A percentile compares a stretch with the other conserved stretches of the same genome.
phyloP scores from a whole-genome alignment of 805 yeast genomes.

The Ogataea populi-albae region DNA sequence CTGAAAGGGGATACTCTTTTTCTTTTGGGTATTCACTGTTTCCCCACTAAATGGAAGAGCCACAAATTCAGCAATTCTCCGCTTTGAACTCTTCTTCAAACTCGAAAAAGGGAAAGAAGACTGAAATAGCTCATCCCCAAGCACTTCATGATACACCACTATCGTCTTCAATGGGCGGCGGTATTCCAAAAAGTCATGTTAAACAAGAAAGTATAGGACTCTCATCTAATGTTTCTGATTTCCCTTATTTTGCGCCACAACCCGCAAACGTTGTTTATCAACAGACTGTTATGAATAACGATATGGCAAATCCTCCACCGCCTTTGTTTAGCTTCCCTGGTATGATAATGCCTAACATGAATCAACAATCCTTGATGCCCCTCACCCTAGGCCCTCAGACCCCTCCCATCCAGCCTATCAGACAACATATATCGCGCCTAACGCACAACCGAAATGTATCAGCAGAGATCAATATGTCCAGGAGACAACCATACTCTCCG shows the following conservation, averaged over 20 bases:
- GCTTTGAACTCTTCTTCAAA: too few species aligned
- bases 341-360: conserved; percentile 1
- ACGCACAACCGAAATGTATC: conserved; percentile 3
- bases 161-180: conserved; percentile 9
- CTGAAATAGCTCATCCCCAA: conserved; percentile 1
- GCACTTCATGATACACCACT: conserved; percentile 4
- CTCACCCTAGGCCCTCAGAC: conserved; percentile 4
- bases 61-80: conserved; percentile 17
- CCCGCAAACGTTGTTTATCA: conserved; percentile 2
- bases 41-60: conserved; percentile 10
- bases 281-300: conserved; percentile 7
- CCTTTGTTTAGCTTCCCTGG: conserved; percentile 8
- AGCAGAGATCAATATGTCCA: conserved; percentile 6
- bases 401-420: conserved; percentile 5
- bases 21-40: neutral
- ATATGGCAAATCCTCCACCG: conserved; percentile 8
- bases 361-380: conserved; percentile 3
- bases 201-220: conserved; percentile 13
- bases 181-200: conserved; percentile 7
- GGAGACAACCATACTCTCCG: conserved; percentile 9
- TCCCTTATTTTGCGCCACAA: conserved; percentile 6
- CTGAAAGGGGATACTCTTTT: neutral
- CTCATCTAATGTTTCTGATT: conserved; percentile 7
- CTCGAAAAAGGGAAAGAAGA: too few species aligned
- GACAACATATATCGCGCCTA: conserved; percentile 2